Evolutionary conservation across 2,329 filamentous ascomycete species (phyloP), one percentile per base, ranked within the genome.

Genomic region (Zalaria obscura): DNA sequence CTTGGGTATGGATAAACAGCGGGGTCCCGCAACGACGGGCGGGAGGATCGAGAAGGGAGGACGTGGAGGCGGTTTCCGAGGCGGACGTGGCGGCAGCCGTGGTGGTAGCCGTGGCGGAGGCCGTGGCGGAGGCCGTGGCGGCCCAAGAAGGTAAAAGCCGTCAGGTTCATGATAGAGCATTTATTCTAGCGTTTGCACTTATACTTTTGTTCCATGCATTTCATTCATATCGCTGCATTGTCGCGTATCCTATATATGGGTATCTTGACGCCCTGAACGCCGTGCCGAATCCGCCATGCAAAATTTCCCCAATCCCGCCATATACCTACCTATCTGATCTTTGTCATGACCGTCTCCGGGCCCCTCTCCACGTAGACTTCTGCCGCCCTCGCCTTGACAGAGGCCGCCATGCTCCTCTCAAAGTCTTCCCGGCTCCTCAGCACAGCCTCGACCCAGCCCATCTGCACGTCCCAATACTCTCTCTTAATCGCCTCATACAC

Each of bases 401-500:
- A 74, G 56, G 86, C 91, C 48, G 96, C 62, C 83, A 96, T 86
- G 45, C 76, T 74, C 50, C 89, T 72, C 61, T 96, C 91, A 64
- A 93, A 96, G 65, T 98, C 91, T 61, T 98, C 91, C 51, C 93
- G 72, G 2, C 78, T 72, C 50, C 88, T 74, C 48, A 98, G 58
- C 38, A 94, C 89, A 5, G 84, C 82, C 68, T 98, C 93, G 5
- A 98, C 87, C 91, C 91, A 98, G 36, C 79, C 81, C 45, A 96
- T 79, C 60, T 93, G 86, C 57, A 96, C 68, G 63, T 98, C 91
- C 84, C 89, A 94, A 61, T 94, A 95, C 36, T 76, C 72, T 33
- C 64, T 67, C 70, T 95, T 96, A 66, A 98, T 89, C 4, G 69
- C 66, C 52, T 81, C 81, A 55, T 93, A 96, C 1, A 84, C 78